phyloP scores from a whole-genome alignment of 2,329 filamentous ascomycete genomes.

The Colletotrichum aenigma region DNA sequence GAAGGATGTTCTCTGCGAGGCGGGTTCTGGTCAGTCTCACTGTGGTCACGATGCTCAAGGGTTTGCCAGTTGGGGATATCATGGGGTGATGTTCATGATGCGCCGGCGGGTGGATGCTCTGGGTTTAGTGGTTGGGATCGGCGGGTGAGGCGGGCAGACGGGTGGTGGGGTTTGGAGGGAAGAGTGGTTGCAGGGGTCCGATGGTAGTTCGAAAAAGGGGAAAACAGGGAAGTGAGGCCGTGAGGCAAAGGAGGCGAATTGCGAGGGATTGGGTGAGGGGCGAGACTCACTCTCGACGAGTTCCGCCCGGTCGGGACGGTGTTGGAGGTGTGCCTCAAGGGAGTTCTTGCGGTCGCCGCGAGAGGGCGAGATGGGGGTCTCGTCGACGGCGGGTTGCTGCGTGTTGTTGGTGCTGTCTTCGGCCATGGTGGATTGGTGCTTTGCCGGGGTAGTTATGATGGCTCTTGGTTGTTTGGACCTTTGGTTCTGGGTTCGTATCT shows the following conservation, averaged over 20 bases:
- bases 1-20: constrained; percentile 80
- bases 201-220: neutral
- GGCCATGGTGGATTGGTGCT: constrained; percentile 30
- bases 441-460: neutral
- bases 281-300: constrained; percentile 74
- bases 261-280: neutral
- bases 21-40: neutral
- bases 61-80: neutral
- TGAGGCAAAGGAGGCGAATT: neutral
- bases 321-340: constrained; percentile 73
- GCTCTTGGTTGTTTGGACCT: neutral
- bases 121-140: neutral
- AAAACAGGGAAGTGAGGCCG: neutral
- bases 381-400: constrained; percentile 46
- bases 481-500: neutral
- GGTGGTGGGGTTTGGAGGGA: neutral
- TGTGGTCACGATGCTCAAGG: neutral
- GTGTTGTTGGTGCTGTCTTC: constrained; percentile 25
- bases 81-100: neutral
- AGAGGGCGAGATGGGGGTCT: constrained; percentile 62
- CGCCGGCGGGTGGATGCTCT: neutral
- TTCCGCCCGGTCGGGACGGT: constrained; percentile 76
- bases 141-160: constrained; percentile 18
- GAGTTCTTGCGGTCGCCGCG: constrained; percentile 66
- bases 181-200: neutral